Conservation (phyloP, 2,329 filamentous ascomycete species). For the Phoma sp. region DNA sequence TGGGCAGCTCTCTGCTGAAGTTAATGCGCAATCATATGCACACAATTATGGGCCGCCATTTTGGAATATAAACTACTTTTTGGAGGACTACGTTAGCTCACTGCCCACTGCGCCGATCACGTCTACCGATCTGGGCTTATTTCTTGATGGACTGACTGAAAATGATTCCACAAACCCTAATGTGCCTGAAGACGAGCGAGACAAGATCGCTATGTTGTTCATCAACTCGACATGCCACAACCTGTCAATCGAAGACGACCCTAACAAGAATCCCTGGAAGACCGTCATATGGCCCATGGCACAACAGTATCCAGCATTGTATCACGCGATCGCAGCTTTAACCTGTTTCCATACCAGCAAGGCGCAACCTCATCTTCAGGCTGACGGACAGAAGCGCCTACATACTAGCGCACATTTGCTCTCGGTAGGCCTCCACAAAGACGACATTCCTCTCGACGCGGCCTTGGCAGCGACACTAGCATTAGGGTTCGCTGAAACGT, state of each 20-base stretch:
- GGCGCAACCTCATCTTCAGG: slow-evolving; percentile 59
- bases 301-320: slow-evolving; percentile 65
- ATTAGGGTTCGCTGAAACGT: slow-evolving; percentile 70
- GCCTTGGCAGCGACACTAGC: slow-evolving; percentile 70
- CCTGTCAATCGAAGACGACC: slow-evolving; percentile 70
- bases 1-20: slow-evolving; percentile 12
- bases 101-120: slow-evolving; percentile 9
- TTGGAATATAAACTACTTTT: slow-evolving; percentile 24
- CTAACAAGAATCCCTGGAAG: slow-evolving; percentile 71
- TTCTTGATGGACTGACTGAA: background rate
- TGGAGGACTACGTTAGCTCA: slow-evolving; percentile 20
- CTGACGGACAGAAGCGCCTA: slow-evolving; percentile 69
- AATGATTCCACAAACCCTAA: background rate
- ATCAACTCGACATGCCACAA: slow-evolving; percentile 69
- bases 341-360: slow-evolving; percentile 69
- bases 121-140: slow-evolving; percentile 3
- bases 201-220: slow-evolving; percentile 50
- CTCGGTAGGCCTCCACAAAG: slow-evolving; percentile 57
- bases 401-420: slow-evolving; percentile 64
- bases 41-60: slow-evolving; percentile 17
- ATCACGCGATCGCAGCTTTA: slow-evolving; percentile 70
- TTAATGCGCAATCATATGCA: slow-evolving; percentile 11
- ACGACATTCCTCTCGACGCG: slow-evolving; percentile 65
- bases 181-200: slow-evolving; percentile 14
- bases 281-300: slow-evolving; percentile 71